Conservation (phyloP, 805 yeast genomes). For the Ogataea allantospora region DNA sequence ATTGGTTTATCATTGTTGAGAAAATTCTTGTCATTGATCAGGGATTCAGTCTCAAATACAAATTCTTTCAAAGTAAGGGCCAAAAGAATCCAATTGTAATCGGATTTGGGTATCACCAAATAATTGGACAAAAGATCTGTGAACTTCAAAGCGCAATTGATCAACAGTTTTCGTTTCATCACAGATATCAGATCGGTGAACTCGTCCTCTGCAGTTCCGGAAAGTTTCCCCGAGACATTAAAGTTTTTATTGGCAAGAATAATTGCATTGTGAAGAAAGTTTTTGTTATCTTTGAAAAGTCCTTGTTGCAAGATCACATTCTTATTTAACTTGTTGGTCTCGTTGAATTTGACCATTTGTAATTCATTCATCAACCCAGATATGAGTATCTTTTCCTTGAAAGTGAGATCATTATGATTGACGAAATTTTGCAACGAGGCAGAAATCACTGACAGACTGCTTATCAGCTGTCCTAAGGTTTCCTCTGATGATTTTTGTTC, state of each 20-base stretch:
- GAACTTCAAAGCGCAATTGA: slow-evolving; percentile 49
- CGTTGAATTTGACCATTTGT: slow-evolving; percentile 31
- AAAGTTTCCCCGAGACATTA: slow-evolving; percentile 25
- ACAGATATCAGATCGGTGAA: slow-evolving; percentile 38
- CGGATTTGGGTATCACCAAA: slow-evolving; percentile 39
- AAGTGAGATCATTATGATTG: slow-evolving; percentile 19
- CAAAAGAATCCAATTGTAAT: slow-evolving; percentile 45
- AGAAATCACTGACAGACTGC: slow-evolving; percentile 27
- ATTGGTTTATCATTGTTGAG: slow-evolving; percentile 27
- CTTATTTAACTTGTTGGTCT: slow-evolving; percentile 26
- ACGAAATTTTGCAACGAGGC: slow-evolving; percentile 19
- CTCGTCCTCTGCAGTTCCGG: slow-evolving; percentile 23
- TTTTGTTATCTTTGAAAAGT: slow-evolving; percentile 35
- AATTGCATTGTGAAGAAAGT: slow-evolving; percentile 50
- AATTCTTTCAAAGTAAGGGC: slow-evolving; percentile 48
- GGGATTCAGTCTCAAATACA: slow-evolving; percentile 26
- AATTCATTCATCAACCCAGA: slow-evolving; percentile 35
- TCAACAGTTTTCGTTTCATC: slow-evolving; percentile 47
- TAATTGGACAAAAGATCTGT: slow-evolving; percentile 48
- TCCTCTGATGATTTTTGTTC: slow-evolving; percentile 5
- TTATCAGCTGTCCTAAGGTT: slow-evolving; percentile 25
- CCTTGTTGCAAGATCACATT: slow-evolving; percentile 26
- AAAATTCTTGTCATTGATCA: slow-evolving; percentile 21
- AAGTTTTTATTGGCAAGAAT: slow-evolving; percentile 49
- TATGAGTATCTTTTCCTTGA: slow-evolving; percentile 28